These are phyloP conservation scores for Misopates orontium DNA, from an alignment of 257 asterid species.

Conservation along the genomic window DNA sequence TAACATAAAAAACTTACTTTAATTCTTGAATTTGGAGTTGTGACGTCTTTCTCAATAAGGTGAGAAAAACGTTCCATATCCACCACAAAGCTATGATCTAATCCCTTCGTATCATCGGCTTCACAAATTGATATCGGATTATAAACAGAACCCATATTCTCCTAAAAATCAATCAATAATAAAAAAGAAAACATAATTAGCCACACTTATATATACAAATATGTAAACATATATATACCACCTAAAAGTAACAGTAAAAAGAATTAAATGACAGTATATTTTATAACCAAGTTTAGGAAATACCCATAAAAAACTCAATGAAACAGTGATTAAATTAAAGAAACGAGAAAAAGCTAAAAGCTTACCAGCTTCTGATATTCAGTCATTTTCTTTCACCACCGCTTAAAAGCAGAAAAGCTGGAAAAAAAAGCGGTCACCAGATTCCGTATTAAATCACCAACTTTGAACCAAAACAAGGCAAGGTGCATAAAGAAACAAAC, in stretches of 20 bases:
- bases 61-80: conserved; percentile 71
- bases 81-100: conserved; percentile 60
- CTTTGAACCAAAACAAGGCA: conserved; percentile 9
- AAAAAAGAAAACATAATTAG: too few relatives aligned
- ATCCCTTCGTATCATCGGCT: conserved; percentile 29
- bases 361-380: conserved; percentile 41
- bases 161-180: not conserved
- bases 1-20: conserved; percentile 37
- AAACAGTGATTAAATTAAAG: conserved; percentile 27
- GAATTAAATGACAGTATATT: not conserved
- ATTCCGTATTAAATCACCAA: conserved; percentile 30
- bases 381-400: conserved; percentile 30
- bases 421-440: not conserved
- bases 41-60: conserved; percentile 45
- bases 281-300: too few relatives aligned
- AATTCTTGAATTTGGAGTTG: conserved; percentile 56
- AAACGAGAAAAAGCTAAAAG: not conserved
- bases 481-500: conserved; percentile 31
- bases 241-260: not conserved
- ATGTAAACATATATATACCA: conserved; percentile 22
- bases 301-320: conserved; percentile 18
- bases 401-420: not conserved
- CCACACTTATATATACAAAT: too few relatives aligned
- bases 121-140: conserved; percentile 14
- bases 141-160: conserved; percentile 38